Percentiles rank a stretch among this genome's conserved stretches.
Conservation (phyloP, 441 rosid genomes). For the Heliophila coronopifolia region DNA sequence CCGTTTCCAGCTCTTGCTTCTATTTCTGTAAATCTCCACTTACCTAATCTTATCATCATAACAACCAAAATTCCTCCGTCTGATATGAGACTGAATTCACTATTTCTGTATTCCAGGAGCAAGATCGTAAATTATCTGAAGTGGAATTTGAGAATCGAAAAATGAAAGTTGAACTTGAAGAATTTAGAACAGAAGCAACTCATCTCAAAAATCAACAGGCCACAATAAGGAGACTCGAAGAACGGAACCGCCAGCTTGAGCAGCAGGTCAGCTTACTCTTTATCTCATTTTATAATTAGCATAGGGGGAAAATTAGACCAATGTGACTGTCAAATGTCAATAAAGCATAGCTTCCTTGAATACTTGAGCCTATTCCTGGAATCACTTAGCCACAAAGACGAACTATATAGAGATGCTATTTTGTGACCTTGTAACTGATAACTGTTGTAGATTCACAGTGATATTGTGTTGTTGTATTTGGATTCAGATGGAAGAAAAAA, state of each 20-base stretch:
- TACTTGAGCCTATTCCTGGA: not conserved
- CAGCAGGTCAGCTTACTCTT: slow-evolving; percentile 58
- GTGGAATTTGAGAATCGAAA: slow-evolving; percentile 89
- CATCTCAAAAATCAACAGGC: slow-evolving; percentile 97
- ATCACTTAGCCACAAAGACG: not conserved
- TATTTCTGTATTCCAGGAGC: slow-evolving; percentile 55
- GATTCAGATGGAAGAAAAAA: slow-evolving; percentile 95
- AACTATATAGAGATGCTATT: slow-evolving; percentile 7
- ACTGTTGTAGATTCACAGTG: slow-evolving; percentile 1
- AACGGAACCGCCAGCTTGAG: slow-evolving; percentile 93
- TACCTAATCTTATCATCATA: not conserved
- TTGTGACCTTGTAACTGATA: slow-evolving; percentile 8
- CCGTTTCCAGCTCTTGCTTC: slow-evolving; percentile 95
- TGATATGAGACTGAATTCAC: slow-evolving; percentile 5
- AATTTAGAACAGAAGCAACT: slow-evolving; percentile 87
- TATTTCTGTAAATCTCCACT: slow-evolving; percentile 55
- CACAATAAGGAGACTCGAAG: slow-evolving; percentile 96
- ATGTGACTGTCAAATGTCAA: not conserved
- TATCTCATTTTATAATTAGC: not conserved
- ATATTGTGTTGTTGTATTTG: slow-evolving; percentile 5
- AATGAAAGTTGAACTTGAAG: slow-evolving; percentile 97
- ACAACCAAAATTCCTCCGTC: not conserved
- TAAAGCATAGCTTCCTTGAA: not conserved
- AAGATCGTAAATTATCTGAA: slow-evolving; percentile 78
- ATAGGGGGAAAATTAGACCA: not conserved